These are phyloP conservation scores for Pichia exigua DNA, from an alignment of 805 yeast species.

Conservation along the genomic window DNA sequence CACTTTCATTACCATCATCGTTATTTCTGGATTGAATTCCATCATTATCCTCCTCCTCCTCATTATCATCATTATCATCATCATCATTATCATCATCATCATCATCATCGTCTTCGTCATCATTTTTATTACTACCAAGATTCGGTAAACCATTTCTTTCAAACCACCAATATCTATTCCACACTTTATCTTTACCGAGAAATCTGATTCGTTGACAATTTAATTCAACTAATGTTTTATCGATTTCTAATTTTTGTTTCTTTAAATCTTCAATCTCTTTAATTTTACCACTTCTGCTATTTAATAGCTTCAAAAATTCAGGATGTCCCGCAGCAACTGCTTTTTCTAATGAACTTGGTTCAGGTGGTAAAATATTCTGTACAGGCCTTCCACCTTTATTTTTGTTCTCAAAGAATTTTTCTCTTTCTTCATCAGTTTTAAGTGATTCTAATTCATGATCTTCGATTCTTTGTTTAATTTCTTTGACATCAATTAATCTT, in stretches of 20 bases:
- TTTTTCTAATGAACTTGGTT: conserved; percentile 29
- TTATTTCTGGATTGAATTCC: conserved; percentile 24
- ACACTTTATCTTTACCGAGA: conserved; percentile 77
- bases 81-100: conserved; percentile 32
- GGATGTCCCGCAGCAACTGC: conserved; percentile 34
- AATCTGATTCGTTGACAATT: conserved; percentile 72
- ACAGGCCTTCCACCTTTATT: conserved; percentile 21
- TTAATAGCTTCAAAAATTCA: conserved; percentile 36
- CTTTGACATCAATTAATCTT: conserved; percentile 20
- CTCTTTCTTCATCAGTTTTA: conserved; percentile 10
- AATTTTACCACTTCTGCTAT: conserved; percentile 35
- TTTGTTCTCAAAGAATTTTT: conserved; percentile 12
- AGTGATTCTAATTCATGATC: conserved; percentile 17
- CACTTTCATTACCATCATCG: conserved; percentile 34
- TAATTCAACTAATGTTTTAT: conserved; percentile 52
- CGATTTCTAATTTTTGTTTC: conserved; percentile 44
- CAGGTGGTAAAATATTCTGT: conserved; percentile 22
- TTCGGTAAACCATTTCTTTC: conserved; percentile 76
- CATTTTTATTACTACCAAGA: conserved; percentile 17
- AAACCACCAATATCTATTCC: conserved; percentile 93
- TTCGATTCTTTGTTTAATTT: conserved; percentile 17
- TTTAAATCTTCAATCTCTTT: conserved; percentile 39
- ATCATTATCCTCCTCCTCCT: too few relatives aligned
- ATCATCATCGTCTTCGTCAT: conserved; percentile 24
- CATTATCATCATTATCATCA: conserved; percentile 29